Conservation (phyloP, 2,329 filamentous ascomycete species). For the Neobulgaria alba region DNA sequence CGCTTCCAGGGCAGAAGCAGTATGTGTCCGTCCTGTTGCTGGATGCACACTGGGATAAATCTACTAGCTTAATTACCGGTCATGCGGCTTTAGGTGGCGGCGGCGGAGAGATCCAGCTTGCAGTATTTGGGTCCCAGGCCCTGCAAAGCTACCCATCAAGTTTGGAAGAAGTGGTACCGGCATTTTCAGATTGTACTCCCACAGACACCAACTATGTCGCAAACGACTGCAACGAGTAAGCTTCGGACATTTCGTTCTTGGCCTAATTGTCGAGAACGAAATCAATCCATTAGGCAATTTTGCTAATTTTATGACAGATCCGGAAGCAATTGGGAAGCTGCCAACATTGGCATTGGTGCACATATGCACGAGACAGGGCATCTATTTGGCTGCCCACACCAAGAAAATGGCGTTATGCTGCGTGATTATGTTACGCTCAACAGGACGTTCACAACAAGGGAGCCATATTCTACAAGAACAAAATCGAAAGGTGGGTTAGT, state of each 20-base stretch:
- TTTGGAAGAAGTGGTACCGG: conserved; percentile 82
- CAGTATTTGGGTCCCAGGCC: conserved; percentile 86
- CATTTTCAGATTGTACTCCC: conserved; percentile 83
- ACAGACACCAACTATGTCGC: conserved; percentile 74
- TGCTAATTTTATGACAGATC: conserved; percentile 30
- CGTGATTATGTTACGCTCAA: conserved; percentile 80
- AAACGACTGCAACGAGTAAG: conserved; percentile 79
- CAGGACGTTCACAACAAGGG: conserved; percentile 70
- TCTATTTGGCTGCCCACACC: conserved; percentile 81
- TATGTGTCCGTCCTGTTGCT: conserved; percentile 83
- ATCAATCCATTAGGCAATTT: neutral
- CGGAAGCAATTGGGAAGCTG: conserved; percentile 91
- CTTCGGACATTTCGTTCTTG: too few species aligned
- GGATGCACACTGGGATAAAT: conserved; percentile 80
- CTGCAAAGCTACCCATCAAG: conserved; percentile 84
- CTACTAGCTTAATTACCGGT: conserved; percentile 60
- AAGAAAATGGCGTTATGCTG: conserved; percentile 86
- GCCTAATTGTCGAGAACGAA: too few species aligned
- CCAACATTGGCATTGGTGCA: conserved; percentile 85
- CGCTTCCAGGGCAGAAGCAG: conserved; percentile 67
- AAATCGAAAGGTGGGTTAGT: conserved; percentile 74
- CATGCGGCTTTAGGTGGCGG: conserved; percentile 80
- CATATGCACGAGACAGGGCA: conserved; percentile 89
- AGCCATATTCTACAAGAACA: conserved; percentile 81
- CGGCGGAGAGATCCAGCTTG: conserved; percentile 67